Evolutionary conservation across 176 grass and related monocot genomes (phyloP), one percentile per base, ranked within the genome.

Genomic region (Aegilops longissima): DNA sequence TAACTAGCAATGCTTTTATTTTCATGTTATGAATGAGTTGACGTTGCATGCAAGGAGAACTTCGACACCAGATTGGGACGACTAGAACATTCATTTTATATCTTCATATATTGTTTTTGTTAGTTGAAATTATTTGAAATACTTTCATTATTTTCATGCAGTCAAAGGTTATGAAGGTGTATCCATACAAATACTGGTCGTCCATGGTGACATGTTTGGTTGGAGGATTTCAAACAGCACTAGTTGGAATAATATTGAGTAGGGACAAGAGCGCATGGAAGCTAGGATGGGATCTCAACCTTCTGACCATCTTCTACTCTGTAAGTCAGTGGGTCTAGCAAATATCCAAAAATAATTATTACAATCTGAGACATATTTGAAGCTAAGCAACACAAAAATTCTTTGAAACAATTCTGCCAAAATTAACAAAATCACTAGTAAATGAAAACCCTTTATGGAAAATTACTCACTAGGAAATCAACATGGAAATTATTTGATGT

Each of bases 181-280:
- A 94, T 63, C 89, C 92, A 0, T 94, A 86, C 80, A 94, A 91
- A 61, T 94, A 87, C 34, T 94, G 92, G 89, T 86, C 89, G 2
- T 91, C 89, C 44, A 92, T 91, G 89, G 79, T 63, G 3, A 92
- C 87, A 9, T 94, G 92, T 16, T 77, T 94, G 38, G 51, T 87
- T 72, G 92, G 89, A 84, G 89, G 86, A 12, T 38, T 94, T 78
- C 90, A 94, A n/a, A 90, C 90, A 40, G 39, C 76, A 76, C 1
- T 92, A 66, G 64, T 52, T 13, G 90, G 87, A 56, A 77, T 94
- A 51, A 79, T 94, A 49, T 54, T 87, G 27, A 94, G 79, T 25
- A 92, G 90, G 67, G 81, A 94, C 61, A 76, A 40, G 21, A 49
- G 40, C 0, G 70, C 81, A n/a, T 92, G 92, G 92, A 79, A 70